Evolutionary conservation across 176 grass and related monocot species (phyloP).

Genomic region (Poa annua): DNA sequence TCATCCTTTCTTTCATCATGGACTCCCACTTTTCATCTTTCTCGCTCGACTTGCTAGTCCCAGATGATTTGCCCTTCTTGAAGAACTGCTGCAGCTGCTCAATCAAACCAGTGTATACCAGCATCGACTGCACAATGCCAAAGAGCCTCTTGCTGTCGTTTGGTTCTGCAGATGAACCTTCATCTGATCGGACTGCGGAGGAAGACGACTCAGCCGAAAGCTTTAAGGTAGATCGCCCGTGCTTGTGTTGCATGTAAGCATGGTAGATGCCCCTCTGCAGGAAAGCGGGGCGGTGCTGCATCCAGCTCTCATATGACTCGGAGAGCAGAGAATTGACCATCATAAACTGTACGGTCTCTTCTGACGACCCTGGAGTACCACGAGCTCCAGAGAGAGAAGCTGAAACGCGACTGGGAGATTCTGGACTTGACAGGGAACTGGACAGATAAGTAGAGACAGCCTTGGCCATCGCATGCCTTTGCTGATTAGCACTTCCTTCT

Average conservation of each 20-base stretch:
- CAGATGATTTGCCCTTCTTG: conserved; percentile 64
- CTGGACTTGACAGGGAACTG: conserved; percentile 45
- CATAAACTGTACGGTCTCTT: conserved; percentile 97
- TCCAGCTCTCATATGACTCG: conserved; percentile 91
- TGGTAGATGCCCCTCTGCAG: conserved; percentile 89
- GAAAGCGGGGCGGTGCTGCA: conserved; percentile 74
- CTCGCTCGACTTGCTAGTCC: conserved; percentile 11
- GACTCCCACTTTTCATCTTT: conserved; percentile 73
- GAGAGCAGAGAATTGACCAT: conserved; percentile 94
- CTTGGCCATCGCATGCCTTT: conserved; percentile 72
- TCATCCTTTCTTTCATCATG: conserved; percentile 85
- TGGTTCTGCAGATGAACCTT: conserved; percentile 67
- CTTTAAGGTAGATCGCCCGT: conserved; percentile 56
- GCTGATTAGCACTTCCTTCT: conserved; percentile 70
- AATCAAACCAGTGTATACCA: conserved; percentile 89
- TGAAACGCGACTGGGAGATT: conserved; percentile 44
- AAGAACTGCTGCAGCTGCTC: conserved; percentile 92
- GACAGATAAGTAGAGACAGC: conserved; percentile 66
- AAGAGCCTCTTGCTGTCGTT: conserved; percentile 65
- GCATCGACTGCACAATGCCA: conserved; percentile 73
- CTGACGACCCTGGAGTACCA: conserved; percentile 48
- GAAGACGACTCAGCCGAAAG: conserved; percentile 48
- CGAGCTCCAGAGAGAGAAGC: conserved; percentile 57
- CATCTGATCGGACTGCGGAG: conserved; percentile 39
- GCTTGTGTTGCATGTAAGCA: conserved; percentile 92